A percentile compares a stretch with the other conserved stretches of the same genome.
Evolutionary conservation across 208 protist genomes (phyloP).

Genomic region (Porcisia hertigi): DNA sequence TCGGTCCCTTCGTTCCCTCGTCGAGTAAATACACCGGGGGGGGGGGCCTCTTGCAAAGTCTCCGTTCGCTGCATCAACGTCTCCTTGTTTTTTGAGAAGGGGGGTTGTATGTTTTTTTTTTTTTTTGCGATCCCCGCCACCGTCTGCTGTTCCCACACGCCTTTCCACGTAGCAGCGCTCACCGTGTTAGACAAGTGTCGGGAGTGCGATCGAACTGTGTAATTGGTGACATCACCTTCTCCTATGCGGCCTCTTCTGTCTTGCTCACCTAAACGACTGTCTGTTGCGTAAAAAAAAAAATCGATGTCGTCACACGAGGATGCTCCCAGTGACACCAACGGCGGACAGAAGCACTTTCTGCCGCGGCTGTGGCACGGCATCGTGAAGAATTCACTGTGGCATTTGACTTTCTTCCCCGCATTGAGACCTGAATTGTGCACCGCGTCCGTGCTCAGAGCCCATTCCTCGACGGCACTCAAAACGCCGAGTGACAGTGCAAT

Average conservation of each 20-base stretch:
- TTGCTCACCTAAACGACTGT: background rate
- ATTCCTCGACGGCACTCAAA: background rate
- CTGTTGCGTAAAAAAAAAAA: too few relatives aligned
- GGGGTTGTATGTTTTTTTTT: too few relatives aligned
- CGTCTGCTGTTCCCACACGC: too few relatives aligned
- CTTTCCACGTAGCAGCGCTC: background rate
- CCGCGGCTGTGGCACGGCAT: background rate
- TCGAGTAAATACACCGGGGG: too few relatives aligned
- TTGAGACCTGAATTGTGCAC: background rate
- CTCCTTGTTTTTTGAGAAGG: too few relatives aligned
- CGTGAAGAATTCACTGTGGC: slow-evolving; percentile 17
- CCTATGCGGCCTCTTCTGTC: background rate
- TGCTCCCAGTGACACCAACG: background rate
- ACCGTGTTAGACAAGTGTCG: background rate
- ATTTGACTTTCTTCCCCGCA: slow-evolving; percentile 19
- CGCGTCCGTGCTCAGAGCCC: background rate
- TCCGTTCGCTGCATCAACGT: too few relatives aligned
- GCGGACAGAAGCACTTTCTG: background rate
- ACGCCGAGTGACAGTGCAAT: background rate
- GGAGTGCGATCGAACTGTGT: background rate
- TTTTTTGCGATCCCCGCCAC: too few relatives aligned
- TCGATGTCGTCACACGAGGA: background rate
- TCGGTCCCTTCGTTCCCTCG: background rate
- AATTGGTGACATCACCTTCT: background rate
- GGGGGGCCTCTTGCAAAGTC: too few relatives aligned